Conservation (phyloP, 805 yeast genomes). For the Lachancea sp. region DNA sequence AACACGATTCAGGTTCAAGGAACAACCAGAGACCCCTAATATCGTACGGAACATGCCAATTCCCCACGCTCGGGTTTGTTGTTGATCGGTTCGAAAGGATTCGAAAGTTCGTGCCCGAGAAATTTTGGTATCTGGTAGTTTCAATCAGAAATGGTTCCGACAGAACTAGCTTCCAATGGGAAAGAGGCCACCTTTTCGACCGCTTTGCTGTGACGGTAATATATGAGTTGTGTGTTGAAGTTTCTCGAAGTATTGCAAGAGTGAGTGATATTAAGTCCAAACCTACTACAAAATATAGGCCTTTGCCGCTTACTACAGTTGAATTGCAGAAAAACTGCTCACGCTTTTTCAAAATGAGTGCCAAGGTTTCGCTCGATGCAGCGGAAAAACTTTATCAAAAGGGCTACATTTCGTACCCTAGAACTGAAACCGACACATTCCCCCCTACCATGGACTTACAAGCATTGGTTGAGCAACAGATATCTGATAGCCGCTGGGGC, state of each 20-base stretch:
- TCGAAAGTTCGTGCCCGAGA: slow-evolving; percentile 63
- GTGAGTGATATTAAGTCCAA: slow-evolving; percentile 47
- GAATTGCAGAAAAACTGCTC: slow-evolving; percentile 87
- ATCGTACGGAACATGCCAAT: slow-evolving; percentile 92
- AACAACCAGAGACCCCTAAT: slow-evolving; percentile 26
- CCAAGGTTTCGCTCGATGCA: slow-evolving; percentile 64
- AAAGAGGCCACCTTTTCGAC: slow-evolving; percentile 66
- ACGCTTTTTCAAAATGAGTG: slow-evolving; percentile 62
- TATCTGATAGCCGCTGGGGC: slow-evolving; percentile 59
- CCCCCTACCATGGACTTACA: slow-evolving; percentile 70
- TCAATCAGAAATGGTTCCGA: slow-evolving; percentile 39
- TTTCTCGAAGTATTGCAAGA: slow-evolving; percentile 39
- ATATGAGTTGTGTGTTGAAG: slow-evolving; percentile 59
- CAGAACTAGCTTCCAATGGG: slow-evolving; percentile 57
- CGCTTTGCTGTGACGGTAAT: slow-evolving; percentile 54
- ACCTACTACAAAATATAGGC: slow-evolving; percentile 73
- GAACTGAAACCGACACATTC: slow-evolving; percentile 92
- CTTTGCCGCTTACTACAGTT: slow-evolving; percentile 90
- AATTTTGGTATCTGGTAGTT: slow-evolving; percentile 69
- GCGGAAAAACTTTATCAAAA: slow-evolving; percentile 84
- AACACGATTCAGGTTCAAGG: slow-evolving; percentile 11
- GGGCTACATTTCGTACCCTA: slow-evolving; percentile 89
- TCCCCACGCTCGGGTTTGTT: slow-evolving; percentile 93
- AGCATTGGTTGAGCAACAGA: slow-evolving; percentile 55
- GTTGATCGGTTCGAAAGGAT: slow-evolving; percentile 84